Evolutionary conservation across 306 rosid genomes (phyloP).

Genomic region (Malus domestica): DNA sequence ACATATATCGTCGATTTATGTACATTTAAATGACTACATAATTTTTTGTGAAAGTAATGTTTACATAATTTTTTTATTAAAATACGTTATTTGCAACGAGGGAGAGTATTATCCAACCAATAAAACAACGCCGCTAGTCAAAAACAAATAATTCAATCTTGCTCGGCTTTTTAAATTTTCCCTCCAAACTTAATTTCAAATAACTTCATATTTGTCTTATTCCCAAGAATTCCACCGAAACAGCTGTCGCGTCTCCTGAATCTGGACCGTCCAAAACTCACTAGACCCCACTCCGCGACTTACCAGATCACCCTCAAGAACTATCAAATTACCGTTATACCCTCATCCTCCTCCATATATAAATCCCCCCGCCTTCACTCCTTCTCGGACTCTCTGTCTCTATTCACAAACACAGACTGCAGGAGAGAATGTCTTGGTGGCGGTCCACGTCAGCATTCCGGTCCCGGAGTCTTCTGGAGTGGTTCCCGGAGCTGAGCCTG

Average conservation of each 20-base stretch:
- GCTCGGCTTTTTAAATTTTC: background rate
- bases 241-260: background rate
- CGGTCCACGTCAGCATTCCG: constrained; percentile 31
- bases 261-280: background rate
- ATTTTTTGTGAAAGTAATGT: too few species aligned
- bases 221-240: background rate
- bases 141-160: background rate
- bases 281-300: background rate
- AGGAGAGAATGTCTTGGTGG: constrained; percentile 23
- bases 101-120: background rate
- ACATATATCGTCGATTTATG: too few species aligned
- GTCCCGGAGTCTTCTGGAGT: constrained; percentile 31
- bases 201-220: background rate
- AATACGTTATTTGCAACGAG: too few species aligned
- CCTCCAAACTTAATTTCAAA: background rate
- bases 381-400: background rate
- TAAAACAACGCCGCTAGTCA: background rate
- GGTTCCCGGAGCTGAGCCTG: constrained; percentile 40
- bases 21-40: too few species aligned
- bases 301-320: background rate
- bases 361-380: background rate
- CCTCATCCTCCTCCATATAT: background rate
- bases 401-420: background rate
- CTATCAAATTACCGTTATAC: background rate
- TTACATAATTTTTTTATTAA: too few species aligned